phyloP scores from a whole-genome alignment of 2,329 filamentous ascomycete species.

The Aspergillus proliferans region DNA sequence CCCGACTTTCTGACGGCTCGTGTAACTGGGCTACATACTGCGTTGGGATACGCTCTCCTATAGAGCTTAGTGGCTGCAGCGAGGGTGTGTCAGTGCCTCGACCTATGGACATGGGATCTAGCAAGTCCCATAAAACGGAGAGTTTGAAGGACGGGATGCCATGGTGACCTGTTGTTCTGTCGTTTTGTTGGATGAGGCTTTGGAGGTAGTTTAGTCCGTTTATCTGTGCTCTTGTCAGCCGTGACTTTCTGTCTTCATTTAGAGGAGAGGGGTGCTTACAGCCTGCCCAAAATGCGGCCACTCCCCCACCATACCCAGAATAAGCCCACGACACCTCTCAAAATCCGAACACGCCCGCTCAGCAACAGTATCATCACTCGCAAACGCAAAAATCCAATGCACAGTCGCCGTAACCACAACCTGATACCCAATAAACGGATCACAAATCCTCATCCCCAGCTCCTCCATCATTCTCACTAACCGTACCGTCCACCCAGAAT shows the following conservation, averaged over 20 bases:
- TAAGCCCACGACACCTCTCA: not conserved
- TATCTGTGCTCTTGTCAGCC: not conserved
- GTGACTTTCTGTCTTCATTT: not conserved
- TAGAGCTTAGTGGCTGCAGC: too few species aligned
- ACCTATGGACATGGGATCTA: not conserved
- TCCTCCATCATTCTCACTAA: constrained; percentile 1
- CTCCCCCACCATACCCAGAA: not conserved
- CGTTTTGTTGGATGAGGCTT: not conserved
- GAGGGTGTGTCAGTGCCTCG: too few species aligned
- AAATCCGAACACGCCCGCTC: constrained; percentile 1
- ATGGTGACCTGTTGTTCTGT: not conserved
- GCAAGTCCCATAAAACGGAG: constrained; percentile 2
- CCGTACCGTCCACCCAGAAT: constrained; percentile 5
- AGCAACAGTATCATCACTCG: constrained; percentile 1
- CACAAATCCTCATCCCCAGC: constrained; percentile 1
- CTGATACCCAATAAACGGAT: constrained; percentile 3
- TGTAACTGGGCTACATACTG: too few species aligned
- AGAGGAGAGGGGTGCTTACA: not conserved
- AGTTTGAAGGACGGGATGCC: constrained; percentile 1
- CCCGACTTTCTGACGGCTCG: too few species aligned
- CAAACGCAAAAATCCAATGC: constrained; percentile 7
- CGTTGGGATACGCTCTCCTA: too few species aligned
- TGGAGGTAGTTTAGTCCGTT: not conserved
- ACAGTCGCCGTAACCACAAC: constrained; percentile 4
- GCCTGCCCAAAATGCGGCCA: constrained; percentile 2